phyloP scores from a whole-genome alignment of 768 basidiomycete genomes.

The Psilocybe tampanensis region DNA sequence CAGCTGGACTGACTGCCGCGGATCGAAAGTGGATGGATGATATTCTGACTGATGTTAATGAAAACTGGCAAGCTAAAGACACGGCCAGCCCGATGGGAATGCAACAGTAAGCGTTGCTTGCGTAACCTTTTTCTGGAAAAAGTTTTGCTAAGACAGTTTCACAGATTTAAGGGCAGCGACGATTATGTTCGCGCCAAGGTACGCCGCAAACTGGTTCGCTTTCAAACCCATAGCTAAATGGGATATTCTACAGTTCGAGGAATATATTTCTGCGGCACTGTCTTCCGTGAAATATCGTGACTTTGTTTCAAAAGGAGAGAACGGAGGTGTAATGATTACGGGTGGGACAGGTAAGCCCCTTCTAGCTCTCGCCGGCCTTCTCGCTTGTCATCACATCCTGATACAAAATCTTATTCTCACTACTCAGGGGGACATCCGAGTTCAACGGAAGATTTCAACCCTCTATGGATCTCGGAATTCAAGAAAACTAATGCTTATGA shows the following conservation, averaged over 20 bases:
- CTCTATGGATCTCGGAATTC: slow-evolving; percentile 87
- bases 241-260: slow-evolving; percentile 68
- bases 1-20: slow-evolving; percentile 82
- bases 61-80: slow-evolving; percentile 72
- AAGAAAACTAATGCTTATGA: slow-evolving; percentile 85
- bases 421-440: slow-evolving; percentile 53
- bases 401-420: no score
- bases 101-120: slow-evolving; percentile 51
- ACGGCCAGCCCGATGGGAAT: slow-evolving; percentile 57
- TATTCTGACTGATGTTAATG: slow-evolving; percentile 83
- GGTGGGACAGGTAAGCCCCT: slow-evolving; percentile 53
- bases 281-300: slow-evolving; percentile 90
- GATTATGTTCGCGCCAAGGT: slow-evolving; percentile 92
- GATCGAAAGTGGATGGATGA: slow-evolving; percentile 99
- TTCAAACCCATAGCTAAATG: background rate
- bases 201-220: slow-evolving; percentile 7
- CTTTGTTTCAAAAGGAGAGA: slow-evolving; percentile 73
- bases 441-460: slow-evolving; percentile 80
- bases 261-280: slow-evolving; percentile 89
- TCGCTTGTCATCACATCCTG: background rate
- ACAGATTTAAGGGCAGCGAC: slow-evolving; percentile 92
- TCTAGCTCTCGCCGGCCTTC: background rate
- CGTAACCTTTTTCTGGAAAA: background rate
- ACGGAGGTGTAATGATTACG: slow-evolving; percentile 63
- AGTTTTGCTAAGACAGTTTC: background rate